Base-by-base conservation (phyloP, 1,139 yeast species). In the Spathaspora sp. region DNA sequence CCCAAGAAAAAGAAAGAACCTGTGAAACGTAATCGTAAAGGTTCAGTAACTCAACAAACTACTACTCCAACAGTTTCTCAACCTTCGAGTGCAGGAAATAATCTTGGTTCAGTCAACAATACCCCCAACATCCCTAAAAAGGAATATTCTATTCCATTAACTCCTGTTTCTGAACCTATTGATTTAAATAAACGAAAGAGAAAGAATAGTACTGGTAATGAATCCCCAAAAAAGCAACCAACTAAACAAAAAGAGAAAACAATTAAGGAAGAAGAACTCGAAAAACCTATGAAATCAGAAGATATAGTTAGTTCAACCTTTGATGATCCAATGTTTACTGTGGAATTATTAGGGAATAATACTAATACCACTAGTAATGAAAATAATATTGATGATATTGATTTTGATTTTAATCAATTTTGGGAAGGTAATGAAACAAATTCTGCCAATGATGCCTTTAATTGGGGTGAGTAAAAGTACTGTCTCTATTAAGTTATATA, bases 351-450 rank as follows among this genome's bases (percentile, higher is more conserved):
- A 20, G 70, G 67, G 9, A 53, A 51, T 26, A 62, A 29, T 25
- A 42, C 39, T 23, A 25, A 31, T 49, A 51, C 20, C 57, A 56
- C 51, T 44, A 52, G n/a, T 54, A 26, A 43, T 4, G 46, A 43
- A 27, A 67, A 64, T 0, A 63, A 61, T 3, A 60, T 70, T 48
- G 79, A 72, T 43, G 79, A 74, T 43, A 76, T 78, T 47, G 83
- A 78, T 54, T 80, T 80, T 59, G 83, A 79, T 55, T 78, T 79
- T 56, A 78, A 77, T 50, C 73, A 72, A 55, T 71, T 79, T 48
- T 68, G 79, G 57, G 77, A 76, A 45, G 72, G 74, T 2, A 68
- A 65, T 46, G 76, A 70, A 23, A 48, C 45, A 3, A 68, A 59
- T 49, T 4, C 24, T 24, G 23, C 16, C 51, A 64, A 69, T 15